Evolutionary conservation across 352 stramenopile genomes (phyloP).

Genomic region (Plasmopara viticola): DNA sequence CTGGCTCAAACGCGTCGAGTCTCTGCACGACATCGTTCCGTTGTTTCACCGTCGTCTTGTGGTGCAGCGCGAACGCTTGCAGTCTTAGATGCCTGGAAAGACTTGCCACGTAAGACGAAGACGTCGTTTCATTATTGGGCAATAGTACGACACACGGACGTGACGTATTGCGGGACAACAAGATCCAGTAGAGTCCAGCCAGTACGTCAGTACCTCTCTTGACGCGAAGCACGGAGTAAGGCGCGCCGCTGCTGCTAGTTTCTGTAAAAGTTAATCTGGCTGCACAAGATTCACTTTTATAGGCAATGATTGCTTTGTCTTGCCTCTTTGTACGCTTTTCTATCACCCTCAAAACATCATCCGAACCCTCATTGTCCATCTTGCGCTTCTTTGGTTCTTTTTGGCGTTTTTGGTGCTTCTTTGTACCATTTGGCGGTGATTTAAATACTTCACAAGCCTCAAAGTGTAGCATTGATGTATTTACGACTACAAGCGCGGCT

Average conservation of each 20-base stretch:
- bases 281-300: no score
- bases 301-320: no score
- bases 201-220: conserved; percentile 33
- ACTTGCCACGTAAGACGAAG: conserved; percentile 26
- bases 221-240: conserved; percentile 19
- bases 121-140: conserved; percentile 25
- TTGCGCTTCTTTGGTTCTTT: conserved; percentile 9
- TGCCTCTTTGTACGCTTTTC: no score
- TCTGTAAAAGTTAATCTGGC: no score
- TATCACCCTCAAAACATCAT: no score
- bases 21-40: conserved; percentile 48
- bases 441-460: neutral
- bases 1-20: conserved; percentile 12
- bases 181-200: conserved; percentile 50
- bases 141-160: conserved; percentile 47
- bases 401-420: no score
- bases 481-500: conserved; percentile 42
- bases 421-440: conserved; percentile 7
- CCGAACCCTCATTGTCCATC: no score
- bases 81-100: conserved; percentile 54
- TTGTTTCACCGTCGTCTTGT: conserved; percentile 57
- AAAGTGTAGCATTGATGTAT: conserved; percentile 29
- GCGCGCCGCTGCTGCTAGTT: no score
- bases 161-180: conserved; percentile 34
- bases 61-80: conserved; percentile 53